Conservation (phyloP, 768 basidiomycete genomes). For the Hortiboletus campestris region DNA sequence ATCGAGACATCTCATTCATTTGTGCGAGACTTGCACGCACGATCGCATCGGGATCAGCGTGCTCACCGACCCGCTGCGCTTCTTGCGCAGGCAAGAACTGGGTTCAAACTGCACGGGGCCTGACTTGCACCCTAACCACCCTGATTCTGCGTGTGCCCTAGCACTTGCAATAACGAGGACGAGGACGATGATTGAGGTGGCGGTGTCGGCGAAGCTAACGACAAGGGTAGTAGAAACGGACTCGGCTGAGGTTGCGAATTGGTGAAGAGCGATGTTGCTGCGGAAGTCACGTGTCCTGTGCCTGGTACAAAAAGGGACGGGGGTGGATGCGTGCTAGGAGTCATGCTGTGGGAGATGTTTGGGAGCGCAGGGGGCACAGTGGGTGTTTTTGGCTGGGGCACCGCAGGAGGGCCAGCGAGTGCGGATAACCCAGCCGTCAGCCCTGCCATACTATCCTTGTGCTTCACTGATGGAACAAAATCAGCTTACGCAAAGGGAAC, state of each 20-base stretch:
- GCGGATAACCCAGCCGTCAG: constrained; percentile 15
- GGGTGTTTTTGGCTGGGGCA: constrained; percentile 21
- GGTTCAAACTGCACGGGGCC: constrained; percentile 5
- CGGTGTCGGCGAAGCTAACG: constrained; percentile 17
- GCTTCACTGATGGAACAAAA: constrained; percentile 17
- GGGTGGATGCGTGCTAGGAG: constrained; percentile 32
- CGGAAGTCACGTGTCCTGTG: constrained; percentile 11
- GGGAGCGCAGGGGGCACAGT: constrained; percentile 3
- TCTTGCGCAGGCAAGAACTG: constrained; percentile 57
- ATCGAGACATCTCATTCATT: constrained; percentile 75
- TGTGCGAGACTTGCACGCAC: constrained; percentile 69
- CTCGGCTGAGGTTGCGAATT: constrained; percentile 28
- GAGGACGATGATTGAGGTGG: constrained; percentile 14
- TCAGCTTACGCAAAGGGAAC: constrained; percentile 3
- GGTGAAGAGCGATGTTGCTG: constrained; percentile 17
- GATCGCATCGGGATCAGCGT: constrained; percentile 51
- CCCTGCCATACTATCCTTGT: constrained; percentile 16
- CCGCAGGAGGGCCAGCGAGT: constrained; percentile 4
- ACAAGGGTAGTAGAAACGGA: constrained; percentile 27
- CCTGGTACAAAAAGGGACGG: constrained; percentile 25
- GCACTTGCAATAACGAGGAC: constrained; percentile 26
- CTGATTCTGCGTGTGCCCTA: constrained; percentile 17
- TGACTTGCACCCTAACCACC: constrained; percentile 2
- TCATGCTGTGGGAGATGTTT: constrained; percentile 27
- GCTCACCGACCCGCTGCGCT: constrained; percentile 46